Percentiles rank a stretch among this genome's conserved stretches.
Conservation (phyloP, 2,329 filamentous ascomycete species). For the Aspergillus neoniger region DNA sequence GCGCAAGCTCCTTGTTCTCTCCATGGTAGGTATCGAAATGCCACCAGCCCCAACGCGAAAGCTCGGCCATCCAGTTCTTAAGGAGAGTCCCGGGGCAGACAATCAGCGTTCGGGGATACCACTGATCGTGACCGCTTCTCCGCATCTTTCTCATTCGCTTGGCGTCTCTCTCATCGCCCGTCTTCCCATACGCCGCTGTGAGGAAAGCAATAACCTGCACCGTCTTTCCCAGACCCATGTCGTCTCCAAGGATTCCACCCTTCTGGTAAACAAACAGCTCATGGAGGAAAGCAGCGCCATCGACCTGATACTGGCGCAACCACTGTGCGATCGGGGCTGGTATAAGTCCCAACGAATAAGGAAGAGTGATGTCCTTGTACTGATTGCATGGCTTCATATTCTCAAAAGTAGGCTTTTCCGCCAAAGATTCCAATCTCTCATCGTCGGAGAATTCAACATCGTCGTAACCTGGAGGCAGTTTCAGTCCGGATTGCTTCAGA, state of each 20-base stretch:
- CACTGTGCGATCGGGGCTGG: slow-evolving; percentile 90
- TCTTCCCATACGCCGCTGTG: slow-evolving; percentile 90
- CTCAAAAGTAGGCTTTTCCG: slow-evolving; percentile 70
- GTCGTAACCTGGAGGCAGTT: slow-evolving; percentile 74
- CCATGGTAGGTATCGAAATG: slow-evolving; percentile 82
- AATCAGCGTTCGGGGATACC: slow-evolving; percentile 84
- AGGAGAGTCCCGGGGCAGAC: slow-evolving; percentile 88
- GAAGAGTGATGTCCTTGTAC: slow-evolving; percentile 74
- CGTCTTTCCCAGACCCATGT: slow-evolving; percentile 97
- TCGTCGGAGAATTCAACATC: slow-evolving; percentile 76
- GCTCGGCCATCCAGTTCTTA: slow-evolving; percentile 85
- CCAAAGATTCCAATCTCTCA: slow-evolving; percentile 61
- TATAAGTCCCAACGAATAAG: slow-evolving; percentile 75
- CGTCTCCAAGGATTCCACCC: slow-evolving; percentile 88
- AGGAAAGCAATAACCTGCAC: slow-evolving; percentile 94
- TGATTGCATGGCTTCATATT: slow-evolving; percentile 63
- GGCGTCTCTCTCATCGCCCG: slow-evolving; percentile 78
- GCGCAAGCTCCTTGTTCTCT: slow-evolving; percentile 66
- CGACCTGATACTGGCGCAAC: slow-evolving; percentile 85
- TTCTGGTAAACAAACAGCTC: slow-evolving; percentile 87
- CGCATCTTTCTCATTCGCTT: slow-evolving; percentile 88
- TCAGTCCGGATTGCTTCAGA: slow-evolving; percentile 69
- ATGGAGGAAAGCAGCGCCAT: slow-evolving; percentile 82
- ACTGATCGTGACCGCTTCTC: slow-evolving; percentile 57
- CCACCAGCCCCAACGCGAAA: slow-evolving; percentile 95